A percentile compares a stretch with the other conserved stretches of the same genome.
phyloP scores from a whole-genome alignment of 2,329 filamentous ascomycete species.

The Aurifilum marmelostoma region DNA sequence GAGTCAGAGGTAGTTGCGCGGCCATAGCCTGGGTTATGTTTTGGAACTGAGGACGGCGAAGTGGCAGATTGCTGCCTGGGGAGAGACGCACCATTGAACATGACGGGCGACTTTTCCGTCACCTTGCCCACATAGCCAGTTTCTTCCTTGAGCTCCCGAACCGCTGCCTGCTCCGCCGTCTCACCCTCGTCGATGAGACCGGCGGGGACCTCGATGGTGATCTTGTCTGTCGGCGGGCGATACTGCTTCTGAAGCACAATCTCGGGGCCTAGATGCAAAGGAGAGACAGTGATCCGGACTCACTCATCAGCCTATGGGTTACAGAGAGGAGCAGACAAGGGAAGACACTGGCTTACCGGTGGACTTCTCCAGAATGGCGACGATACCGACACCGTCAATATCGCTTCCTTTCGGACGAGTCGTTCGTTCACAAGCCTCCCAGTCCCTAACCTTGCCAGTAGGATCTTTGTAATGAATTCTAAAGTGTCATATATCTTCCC shows the following conservation, averaged over 20 bases:
- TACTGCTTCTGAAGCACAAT: slow-evolving; percentile 70
- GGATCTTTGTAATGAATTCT: slow-evolving; percentile 69
- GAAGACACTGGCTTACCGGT: slow-evolving; percentile 39
- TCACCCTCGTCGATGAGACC: slow-evolving; percentile 66
- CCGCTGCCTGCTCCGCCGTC: slow-evolving; percentile 62
- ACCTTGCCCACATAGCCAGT: slow-evolving; percentile 65
- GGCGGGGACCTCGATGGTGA: slow-evolving; percentile 67
- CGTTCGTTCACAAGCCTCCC: slow-evolving; percentile 74
- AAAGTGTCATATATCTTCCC: not conserved
- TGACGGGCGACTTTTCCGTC: slow-evolving; percentile 63
- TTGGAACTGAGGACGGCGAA: too few species aligned
- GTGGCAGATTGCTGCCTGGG: not conserved
- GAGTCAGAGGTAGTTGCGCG: not conserved
- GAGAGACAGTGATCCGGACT: too few species aligned
- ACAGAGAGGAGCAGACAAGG: not conserved
- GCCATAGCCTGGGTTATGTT: too few species aligned
- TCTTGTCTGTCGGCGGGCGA: slow-evolving; percentile 61
- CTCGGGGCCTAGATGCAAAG: slow-evolving; percentile 46
- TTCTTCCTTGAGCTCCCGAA: slow-evolving; percentile 68
- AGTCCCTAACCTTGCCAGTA: slow-evolving; percentile 60
- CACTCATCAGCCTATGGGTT: slow-evolving; percentile 4
- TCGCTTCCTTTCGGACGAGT: slow-evolving; percentile 64
- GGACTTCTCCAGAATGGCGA: slow-evolving; percentile 65
- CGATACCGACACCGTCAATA: slow-evolving; percentile 74
- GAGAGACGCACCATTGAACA: slow-evolving; percentile 58